Evolutionary conservation across 345 rosid genomes (phyloP), one percentile per base, ranked within the genome.

Genomic region (Dimocarpus longan): DNA sequence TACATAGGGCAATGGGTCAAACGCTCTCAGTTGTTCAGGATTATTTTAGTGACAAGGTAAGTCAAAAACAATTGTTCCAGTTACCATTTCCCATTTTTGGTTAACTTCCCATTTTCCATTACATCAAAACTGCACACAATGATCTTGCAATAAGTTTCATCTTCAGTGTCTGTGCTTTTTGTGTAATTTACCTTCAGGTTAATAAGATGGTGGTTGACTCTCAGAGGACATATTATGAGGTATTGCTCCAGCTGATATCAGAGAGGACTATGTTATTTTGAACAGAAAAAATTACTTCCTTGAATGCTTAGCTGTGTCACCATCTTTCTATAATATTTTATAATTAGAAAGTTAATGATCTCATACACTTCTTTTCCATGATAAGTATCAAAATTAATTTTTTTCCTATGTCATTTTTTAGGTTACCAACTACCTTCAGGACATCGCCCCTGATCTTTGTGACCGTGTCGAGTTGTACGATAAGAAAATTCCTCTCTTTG

Each of bases 351-450:
- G 37, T 43, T 52, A 3, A 22, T 57, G 11, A 54, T 22, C 74
- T 63, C 18, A 15, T 37, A 68, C 67, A 44, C 69, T 70, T 74
- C 62, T 71, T 77, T 67, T 39, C 76, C 62, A 42, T 65, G 78
- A 78, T 46, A 76, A 52, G 28, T 46, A 22, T 10, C 21, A 40
- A 54, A 46, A 28, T 12, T 56, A 26, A 26, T 1, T 1, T 71
- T 21, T 76, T 78, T 44, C 59, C 24, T 52, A 24, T 32, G 10
- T 79, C 76, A 39, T 77, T 71, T 85, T 78, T 79, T 88, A 95
- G 99, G 99, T 95, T 75, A 89, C 97, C 75, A 94, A 87, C 86
- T 95, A 95, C 84, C 92, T 95, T 84, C 99, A 95, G 85, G 99
- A 95, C 66, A 90, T 95, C 80, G 99, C 99, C 80, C 94, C 97